These are phyloP conservation scores for Hymenoscyphus occultus DNA, from an alignment of 2,329 filamentous ascomycete genomes.

Conservation along the genomic window DNA sequence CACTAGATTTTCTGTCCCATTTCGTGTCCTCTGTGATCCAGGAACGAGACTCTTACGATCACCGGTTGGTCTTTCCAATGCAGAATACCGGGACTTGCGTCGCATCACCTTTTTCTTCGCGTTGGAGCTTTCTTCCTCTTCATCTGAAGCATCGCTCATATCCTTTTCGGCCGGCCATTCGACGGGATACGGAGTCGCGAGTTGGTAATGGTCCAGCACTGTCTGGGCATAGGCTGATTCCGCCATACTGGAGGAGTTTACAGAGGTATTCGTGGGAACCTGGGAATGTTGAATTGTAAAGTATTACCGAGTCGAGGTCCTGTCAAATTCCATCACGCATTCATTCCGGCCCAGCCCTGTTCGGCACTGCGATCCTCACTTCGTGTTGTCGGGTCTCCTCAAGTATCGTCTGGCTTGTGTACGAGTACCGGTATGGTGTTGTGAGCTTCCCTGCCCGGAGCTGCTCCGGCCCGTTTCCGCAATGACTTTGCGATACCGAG, in stretches of 20 bases:
- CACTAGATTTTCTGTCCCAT: conserved; percentile 72
- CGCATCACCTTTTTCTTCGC: conserved; percentile 46
- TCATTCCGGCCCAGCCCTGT: neutral
- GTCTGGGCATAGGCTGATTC: conserved; percentile 63
- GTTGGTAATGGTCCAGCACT: conserved; percentile 86
- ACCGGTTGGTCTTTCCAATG: conserved; percentile 72
- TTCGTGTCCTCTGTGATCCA: conserved; percentile 64
- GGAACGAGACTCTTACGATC: conserved; percentile 61
- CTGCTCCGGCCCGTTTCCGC: neutral
- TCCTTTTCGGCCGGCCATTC: conserved; percentile 87
- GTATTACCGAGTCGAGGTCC: neutral
- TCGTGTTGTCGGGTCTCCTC: neutral
- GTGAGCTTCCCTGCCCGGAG: neutral
- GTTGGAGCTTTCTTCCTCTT: conserved; percentile 39
- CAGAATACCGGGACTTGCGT: conserved; percentile 77
- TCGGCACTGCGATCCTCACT: too few relatives aligned
- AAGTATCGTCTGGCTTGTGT: neutral
- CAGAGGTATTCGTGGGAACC: neutral
- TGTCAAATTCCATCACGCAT: neutral
- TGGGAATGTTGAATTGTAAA: neutral
- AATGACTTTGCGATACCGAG: neutral
- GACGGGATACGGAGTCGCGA: conserved; percentile 72
- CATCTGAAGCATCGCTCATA: conserved; percentile 64
- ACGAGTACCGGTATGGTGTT: neutral
- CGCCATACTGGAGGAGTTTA: conserved; percentile 46